A percentile compares a stretch with the other conserved stretches of the same genome.
Evolutionary conservation across 2,329 filamentous ascomycete genomes (phyloP).

Genomic region (Fusarium pseudonygamai): DNA sequence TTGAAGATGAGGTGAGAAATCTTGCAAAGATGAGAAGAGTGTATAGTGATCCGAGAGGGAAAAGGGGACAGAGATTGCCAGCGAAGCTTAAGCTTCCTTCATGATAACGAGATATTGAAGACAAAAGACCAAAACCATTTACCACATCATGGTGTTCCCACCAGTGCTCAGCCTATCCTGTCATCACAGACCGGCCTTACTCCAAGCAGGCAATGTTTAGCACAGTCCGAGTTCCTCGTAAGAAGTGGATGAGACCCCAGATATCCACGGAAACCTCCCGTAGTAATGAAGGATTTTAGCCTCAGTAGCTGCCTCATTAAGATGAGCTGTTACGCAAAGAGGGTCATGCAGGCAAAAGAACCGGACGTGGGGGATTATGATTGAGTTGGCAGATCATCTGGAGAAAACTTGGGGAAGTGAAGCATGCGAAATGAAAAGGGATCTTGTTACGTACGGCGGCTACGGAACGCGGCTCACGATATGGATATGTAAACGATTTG

Average conservation of each 20-base stretch:
- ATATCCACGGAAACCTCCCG: no score
- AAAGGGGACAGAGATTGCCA: not conserved
- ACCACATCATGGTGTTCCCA: fast-evolving
- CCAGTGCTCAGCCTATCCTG: not conserved
- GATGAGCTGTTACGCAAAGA: not conserved
- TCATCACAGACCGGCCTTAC: not conserved
- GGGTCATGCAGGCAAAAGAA: not conserved
- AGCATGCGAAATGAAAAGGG: not conserved
- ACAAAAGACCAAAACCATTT: not conserved
- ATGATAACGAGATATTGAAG: not conserved
- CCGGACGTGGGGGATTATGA: not conserved
- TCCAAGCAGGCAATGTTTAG: not conserved
- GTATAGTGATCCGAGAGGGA: not conserved
- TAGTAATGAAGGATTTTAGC: not conserved
- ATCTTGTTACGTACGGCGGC: not conserved
- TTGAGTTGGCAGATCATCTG: conserved; percentile 17
- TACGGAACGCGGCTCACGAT: not conserved
- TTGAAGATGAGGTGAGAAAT: not conserved
- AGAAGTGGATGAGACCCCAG: not conserved
- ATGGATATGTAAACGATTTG: not conserved
- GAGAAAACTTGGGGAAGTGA: conserved; percentile 28
- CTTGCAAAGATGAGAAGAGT: fast-evolving
- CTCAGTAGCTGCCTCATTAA: not conserved
- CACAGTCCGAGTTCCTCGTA: not conserved
- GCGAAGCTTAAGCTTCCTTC: not conserved